phyloP scores from a whole-genome alignment of 2,329 filamentous ascomycete species.

The Fusarium haematococcum region DNA sequence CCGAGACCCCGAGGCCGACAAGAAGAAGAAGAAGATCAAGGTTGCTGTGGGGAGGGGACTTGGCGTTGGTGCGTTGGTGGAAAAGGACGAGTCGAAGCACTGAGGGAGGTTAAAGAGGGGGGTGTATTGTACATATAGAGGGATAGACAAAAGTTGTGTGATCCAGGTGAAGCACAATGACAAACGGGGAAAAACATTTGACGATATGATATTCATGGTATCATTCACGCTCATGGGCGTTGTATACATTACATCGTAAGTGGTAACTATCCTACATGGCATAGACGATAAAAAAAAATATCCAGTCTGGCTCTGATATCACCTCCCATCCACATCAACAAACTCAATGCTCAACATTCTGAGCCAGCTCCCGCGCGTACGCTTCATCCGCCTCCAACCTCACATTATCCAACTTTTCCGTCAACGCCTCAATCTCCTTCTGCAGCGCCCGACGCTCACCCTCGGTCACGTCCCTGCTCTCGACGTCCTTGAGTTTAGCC shows the following conservation, averaged over 20 bases:
- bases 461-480: conserved; percentile 40
- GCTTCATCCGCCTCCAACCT: conserved; percentile 60
- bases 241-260: not conserved
- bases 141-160: conserved; percentile 41
- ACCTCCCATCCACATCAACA: not conserved
- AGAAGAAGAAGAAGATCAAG: conserved; percentile 73
- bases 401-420: conserved; percentile 52
- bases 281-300: not conserved
- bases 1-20: conserved; percentile 55
- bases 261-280: not conserved
- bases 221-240: not conserved
- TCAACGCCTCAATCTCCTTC: conserved; percentile 54
- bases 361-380: conserved; percentile 57
- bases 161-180: conserved; percentile 25
- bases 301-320: not conserved
- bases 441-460: conserved; percentile 42
- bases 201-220: conserved; percentile 22
- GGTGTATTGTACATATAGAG: conserved; percentile 37
- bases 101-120: not conserved
- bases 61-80: conserved; percentile 82
- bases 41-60: conserved; percentile 85
- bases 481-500: conserved; percentile 45
- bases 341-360: not conserved
- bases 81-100: conserved; percentile 70
- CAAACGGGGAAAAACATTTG: conserved; percentile 13